A percentile compares a stretch with the other conserved stretches of the same genome.
Evolutionary conservation across 1,139 yeast genomes (phyloP).

Genomic region (Wickerhamomyces sp.): DNA sequence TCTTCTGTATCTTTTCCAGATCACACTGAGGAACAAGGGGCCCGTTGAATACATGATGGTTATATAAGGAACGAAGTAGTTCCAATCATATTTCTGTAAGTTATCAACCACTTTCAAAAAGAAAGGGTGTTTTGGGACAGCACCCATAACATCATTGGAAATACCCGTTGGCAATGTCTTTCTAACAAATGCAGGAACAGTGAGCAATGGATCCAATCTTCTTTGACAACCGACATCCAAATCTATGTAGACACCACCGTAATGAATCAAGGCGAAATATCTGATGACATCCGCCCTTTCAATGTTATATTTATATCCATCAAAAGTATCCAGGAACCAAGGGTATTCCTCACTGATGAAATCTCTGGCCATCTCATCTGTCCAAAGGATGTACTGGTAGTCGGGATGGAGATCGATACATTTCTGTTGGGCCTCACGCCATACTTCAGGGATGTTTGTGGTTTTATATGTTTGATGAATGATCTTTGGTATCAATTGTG

Average conservation of each 20-base stretch:
- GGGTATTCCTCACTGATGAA: conserved; percentile 76
- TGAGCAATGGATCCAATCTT: conserved; percentile 70
- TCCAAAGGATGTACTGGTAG: conserved; percentile 85
- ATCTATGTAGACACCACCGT: conserved; percentile 89
- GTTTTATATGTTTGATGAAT: conserved; percentile 92
- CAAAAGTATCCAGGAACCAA: conserved; percentile 83
- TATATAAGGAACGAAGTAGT: conserved; percentile 81
- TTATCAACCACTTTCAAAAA: conserved; percentile 66
- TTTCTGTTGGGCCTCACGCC: conserved; percentile 74
- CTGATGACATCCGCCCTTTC: conserved; percentile 92
- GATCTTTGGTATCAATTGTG: conserved; percentile 73
- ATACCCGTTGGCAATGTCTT: conserved; percentile 89
- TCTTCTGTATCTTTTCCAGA: conserved; percentile 84
- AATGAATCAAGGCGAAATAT: conserved; percentile 76
- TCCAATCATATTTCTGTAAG: conserved; percentile 53
- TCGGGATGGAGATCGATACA: conserved; percentile 81
- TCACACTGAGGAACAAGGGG: conserved; percentile 77
- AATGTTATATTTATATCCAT: conserved; percentile 72
- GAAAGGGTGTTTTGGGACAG: conserved; percentile 84
- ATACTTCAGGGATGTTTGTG: conserved; percentile 67
- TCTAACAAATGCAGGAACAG: conserved; percentile 81
- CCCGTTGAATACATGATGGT: conserved; percentile 96
- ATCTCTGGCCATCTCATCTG: conserved; percentile 77
- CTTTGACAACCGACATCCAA: conserved; percentile 85
- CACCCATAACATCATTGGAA: conserved; percentile 90